Conservation (phyloP, 208 protist species). For the Leishmania turanica region DNA sequence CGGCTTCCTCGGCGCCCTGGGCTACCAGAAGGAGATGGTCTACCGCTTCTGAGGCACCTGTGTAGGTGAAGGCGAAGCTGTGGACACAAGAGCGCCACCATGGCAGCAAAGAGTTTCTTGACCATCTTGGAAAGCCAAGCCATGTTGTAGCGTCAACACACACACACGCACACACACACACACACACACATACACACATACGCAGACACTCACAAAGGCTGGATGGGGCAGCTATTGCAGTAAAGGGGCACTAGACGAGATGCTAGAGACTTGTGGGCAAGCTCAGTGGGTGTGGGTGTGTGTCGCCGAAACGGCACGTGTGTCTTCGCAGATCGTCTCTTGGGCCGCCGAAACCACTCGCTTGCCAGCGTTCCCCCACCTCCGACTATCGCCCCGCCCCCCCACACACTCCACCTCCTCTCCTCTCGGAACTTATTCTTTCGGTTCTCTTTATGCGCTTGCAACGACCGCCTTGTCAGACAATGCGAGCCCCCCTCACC, state of each 20-base stretch:
- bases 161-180: too few relatives aligned
- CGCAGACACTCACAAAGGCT: not conserved
- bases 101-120: not conserved
- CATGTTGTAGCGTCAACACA: not conserved
- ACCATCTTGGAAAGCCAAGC: not conserved
- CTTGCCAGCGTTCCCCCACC: not conserved
- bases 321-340: not conserved
- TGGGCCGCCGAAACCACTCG: not conserved
- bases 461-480: not conserved
- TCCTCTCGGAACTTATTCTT: not conserved
- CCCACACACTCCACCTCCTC: not conserved
- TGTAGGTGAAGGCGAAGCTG: not conserved
- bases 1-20: conserved; percentile 70
- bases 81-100: not conserved
- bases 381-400: not conserved
- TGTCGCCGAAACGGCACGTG: not conserved
- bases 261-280: not conserved
- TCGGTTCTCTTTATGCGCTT: not conserved
- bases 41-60: conserved; percentile 73
- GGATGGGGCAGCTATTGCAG: not conserved
- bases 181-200: not conserved
- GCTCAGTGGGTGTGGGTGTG: not conserved
- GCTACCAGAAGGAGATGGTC: conserved; percentile 83
- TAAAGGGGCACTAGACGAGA: not conserved
- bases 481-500: not conserved